phyloP scores from a whole-genome alignment of 2,329 filamentous ascomycete species.

The Helicocarpus griseus region DNA sequence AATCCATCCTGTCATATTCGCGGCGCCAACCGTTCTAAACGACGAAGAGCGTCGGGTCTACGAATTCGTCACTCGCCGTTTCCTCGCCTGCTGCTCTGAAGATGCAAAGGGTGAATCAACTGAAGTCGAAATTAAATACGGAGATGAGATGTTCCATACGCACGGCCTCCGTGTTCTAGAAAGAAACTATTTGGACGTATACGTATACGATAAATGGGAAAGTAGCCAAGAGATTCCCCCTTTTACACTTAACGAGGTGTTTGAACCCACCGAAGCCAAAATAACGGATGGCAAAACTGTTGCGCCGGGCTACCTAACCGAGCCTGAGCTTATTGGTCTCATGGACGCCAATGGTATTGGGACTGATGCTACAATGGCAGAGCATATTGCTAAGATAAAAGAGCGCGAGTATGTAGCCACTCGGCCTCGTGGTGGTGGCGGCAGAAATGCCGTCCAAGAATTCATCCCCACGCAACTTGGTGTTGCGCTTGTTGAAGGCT shows the following conservation, averaged over 20 bases:
- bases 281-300: constrained; percentile 87
- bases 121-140: constrained; percentile 75
- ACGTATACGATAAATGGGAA: constrained; percentile 93
- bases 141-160: constrained; percentile 70
- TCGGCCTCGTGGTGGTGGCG: constrained; percentile 40
- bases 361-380: constrained; percentile 97
- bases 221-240: constrained; percentile 72
- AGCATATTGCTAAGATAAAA: constrained; percentile 95
- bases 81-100: constrained; percentile 90
- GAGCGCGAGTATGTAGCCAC: constrained; percentile 75
- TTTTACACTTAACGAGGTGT: constrained; percentile 69
- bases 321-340: constrained; percentile 86
- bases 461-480: constrained; percentile 90
- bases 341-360: constrained; percentile 99
- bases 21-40: constrained; percentile 50
- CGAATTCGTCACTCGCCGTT: constrained; percentile 84
- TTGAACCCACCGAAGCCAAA: constrained; percentile 79
- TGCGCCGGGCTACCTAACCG: constrained; percentile 77
- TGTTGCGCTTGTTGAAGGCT: constrained; percentile 84
- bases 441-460: constrained; percentile 53
- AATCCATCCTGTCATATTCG: constrained; percentile 90
- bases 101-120: constrained; percentile 82
- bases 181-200: constrained; percentile 90
- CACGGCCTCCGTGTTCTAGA: constrained; percentile 77
- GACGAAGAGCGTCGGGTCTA: constrained; percentile 68